Conservation (phyloP, 129 eudicot species). For the Ambrosia trifida region DNA sequence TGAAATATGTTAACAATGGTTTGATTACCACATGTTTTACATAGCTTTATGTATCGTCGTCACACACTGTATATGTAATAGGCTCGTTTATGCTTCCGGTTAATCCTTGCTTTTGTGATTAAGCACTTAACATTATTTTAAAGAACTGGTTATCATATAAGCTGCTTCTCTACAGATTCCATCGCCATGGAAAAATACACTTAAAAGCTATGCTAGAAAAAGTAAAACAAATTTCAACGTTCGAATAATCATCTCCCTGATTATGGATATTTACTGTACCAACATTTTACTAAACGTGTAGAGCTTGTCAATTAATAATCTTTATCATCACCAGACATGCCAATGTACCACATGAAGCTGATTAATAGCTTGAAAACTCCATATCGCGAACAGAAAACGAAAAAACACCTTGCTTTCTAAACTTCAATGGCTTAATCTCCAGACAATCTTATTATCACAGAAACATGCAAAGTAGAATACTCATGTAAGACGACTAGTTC, state of each 20-base stretch:
- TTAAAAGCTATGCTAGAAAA: not conserved
- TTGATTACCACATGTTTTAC: not conserved
- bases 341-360: not conserved
- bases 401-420: not conserved
- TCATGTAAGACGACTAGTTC: not conserved
- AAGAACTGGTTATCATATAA: not conserved
- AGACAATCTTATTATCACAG: not conserved
- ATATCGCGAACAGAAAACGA: constrained; percentile 4
- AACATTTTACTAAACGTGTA: not conserved
- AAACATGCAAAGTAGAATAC: constrained; percentile 2
- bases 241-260: not conserved
- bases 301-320: constrained; percentile 7
- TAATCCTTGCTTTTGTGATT: constrained; percentile 7
- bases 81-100: not conserved
- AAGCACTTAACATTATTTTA: not conserved
- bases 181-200: not conserved
- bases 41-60: not conserved
- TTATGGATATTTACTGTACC: not conserved
- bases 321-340: constrained; percentile 5
- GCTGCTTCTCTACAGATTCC: constrained; percentile 14
- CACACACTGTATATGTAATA: not conserved
- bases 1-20: not conserved
- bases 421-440: not conserved
- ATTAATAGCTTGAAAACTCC: not conserved
- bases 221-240: not conserved